A percentile compares a stretch with the other conserved stretches of the same genome.
phyloP scores from a whole-genome alignment of 2,329 filamentous ascomycete genomes.

The Apiospora kogelbergensis region DNA sequence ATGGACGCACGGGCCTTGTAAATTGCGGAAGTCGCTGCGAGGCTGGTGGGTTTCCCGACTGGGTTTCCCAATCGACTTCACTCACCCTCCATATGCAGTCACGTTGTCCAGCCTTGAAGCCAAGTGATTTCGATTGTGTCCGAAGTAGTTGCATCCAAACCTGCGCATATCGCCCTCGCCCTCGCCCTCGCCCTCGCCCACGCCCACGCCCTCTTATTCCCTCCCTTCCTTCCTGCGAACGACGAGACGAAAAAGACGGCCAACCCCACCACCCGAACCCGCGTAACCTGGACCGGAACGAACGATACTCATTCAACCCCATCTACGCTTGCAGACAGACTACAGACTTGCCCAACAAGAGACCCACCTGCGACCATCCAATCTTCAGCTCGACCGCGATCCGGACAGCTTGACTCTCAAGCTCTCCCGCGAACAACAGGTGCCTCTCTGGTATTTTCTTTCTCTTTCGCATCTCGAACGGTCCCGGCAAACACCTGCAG shows the following conservation, averaged over 20 bases:
- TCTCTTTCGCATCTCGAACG: neutral
- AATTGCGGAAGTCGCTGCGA: neutral
- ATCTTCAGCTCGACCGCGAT: slow-evolving; percentile 5
- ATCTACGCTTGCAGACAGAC: neutral
- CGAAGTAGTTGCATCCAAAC: neutral
- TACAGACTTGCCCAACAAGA: neutral
- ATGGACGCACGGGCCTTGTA: neutral
- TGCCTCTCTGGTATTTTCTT: neutral
- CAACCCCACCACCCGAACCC: neutral
- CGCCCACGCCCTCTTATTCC: too few species aligned
- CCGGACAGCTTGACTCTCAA: slow-evolving; percentile 5
- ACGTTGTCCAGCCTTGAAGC: slow-evolving; percentile 1
- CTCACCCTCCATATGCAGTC: slow-evolving; percentile 3
- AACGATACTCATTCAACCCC: neutral
- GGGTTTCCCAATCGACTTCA: slow-evolving; percentile 3
- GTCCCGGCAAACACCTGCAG: neutral
- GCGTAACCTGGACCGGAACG: neutral
- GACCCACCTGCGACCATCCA: slow-evolving; percentile 6
- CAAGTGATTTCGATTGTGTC: neutral
- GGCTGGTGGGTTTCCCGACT: slow-evolving; percentile 1
- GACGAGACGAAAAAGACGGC: neutral
- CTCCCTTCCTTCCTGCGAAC: neutral
- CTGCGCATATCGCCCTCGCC: neutral
- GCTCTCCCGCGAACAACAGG: neutral
- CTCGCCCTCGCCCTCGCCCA: too few species aligned